Conservation (phyloP, 1,284 basidiomycete genomes). For the Apiotrichum akiyoshidainum region DNA sequence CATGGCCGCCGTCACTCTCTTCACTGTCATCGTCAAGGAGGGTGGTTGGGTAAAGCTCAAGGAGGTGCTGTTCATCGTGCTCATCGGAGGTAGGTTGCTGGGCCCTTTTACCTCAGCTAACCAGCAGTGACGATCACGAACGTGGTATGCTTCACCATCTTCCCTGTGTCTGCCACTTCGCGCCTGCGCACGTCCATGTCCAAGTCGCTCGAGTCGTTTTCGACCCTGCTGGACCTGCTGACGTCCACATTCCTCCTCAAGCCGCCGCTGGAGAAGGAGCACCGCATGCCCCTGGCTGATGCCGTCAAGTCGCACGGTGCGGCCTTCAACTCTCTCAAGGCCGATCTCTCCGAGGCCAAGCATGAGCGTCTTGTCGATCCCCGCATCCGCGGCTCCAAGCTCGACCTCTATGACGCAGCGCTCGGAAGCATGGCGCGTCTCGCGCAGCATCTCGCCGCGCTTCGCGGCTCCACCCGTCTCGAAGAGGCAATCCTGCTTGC, state of each 20-base stretch:
- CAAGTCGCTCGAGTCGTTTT: constrained; percentile 79
- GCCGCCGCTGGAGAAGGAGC: constrained; percentile 31
- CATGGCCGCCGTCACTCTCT: constrained; percentile 83
- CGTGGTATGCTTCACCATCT: constrained; percentile 74
- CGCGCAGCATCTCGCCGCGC: constrained; percentile 83
- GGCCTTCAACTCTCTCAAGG: constrained; percentile 81
- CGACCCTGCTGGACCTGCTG: constrained; percentile 74
- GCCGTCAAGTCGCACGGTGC: constrained; percentile 78
- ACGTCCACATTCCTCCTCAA: constrained; percentile 81
- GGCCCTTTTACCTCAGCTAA: background rate
- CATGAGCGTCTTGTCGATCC: constrained; percentile 67
- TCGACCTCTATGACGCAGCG: constrained; percentile 73
- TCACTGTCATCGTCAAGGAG: constrained; percentile 85
- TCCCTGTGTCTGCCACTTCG: constrained; percentile 77
- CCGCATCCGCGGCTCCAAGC: constrained; percentile 53
- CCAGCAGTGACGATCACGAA: constrained; percentile 65
- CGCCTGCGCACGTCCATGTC: constrained; percentile 77
- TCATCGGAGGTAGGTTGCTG: constrained; percentile 58
- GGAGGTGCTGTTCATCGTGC: constrained; percentile 71
- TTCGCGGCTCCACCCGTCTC: constrained; percentile 74
- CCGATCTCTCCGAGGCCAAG: constrained; percentile 74
- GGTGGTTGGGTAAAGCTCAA: constrained; percentile 72
- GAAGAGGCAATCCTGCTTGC: constrained; percentile 75
- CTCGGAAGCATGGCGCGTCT: constrained; percentile 77
- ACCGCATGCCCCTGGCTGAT: constrained; percentile 60